phyloP scores from a whole-genome alignment of 495 filamentous ascomycete species.

The Neurospora cerealis region DNA sequence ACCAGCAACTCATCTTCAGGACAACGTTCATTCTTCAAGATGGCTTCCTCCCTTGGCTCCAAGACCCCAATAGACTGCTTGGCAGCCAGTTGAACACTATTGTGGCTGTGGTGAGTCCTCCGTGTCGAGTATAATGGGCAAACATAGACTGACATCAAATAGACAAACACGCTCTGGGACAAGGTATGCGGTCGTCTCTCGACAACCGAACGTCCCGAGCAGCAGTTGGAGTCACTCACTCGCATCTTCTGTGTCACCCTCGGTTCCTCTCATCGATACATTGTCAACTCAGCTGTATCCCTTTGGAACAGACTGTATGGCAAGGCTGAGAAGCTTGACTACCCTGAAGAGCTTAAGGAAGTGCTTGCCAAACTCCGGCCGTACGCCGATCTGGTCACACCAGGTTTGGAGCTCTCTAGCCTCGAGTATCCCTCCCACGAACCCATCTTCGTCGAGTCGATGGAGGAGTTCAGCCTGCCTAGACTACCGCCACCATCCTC shows the following conservation, averaged over 20 bases:
- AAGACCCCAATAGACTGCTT: constrained; percentile 37
- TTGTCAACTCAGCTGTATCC: constrained; percentile 28
- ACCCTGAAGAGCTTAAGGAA: constrained; percentile 32
- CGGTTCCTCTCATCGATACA: constrained; percentile 30
- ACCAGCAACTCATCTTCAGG: constrained; percentile 23
- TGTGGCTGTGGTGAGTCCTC: constrained; percentile 26
- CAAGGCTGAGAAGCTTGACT: constrained; percentile 25
- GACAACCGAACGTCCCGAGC: constrained; percentile 18
- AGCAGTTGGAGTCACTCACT: constrained; percentile 29
- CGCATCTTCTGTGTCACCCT: constrained; percentile 39
- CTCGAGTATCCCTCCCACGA: constrained; percentile 17
- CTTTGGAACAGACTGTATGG: constrained; percentile 38
- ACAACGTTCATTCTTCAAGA: constrained; percentile 46
- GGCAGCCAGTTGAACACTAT: constrained; percentile 19
- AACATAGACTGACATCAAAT: constrained; percentile 9
- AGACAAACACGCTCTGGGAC: constrained; percentile 35
- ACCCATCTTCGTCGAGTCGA: constrained; percentile 42
- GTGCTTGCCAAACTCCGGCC: constrained; percentile 28
- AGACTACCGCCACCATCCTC: constrained; percentile 11
- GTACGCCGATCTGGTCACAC: constrained; percentile 31
- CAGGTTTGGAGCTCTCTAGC: constrained; percentile 27
- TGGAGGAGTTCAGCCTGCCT: constrained; percentile 31
- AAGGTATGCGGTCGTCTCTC: constrained; percentile 24
- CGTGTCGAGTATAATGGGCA: not conserved
- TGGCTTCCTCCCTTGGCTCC: constrained; percentile 51